These are phyloP conservation scores for Ormosia semicastrata DNA, from an alignment of 306 rosid genomes.

Conservation along the genomic window DNA sequence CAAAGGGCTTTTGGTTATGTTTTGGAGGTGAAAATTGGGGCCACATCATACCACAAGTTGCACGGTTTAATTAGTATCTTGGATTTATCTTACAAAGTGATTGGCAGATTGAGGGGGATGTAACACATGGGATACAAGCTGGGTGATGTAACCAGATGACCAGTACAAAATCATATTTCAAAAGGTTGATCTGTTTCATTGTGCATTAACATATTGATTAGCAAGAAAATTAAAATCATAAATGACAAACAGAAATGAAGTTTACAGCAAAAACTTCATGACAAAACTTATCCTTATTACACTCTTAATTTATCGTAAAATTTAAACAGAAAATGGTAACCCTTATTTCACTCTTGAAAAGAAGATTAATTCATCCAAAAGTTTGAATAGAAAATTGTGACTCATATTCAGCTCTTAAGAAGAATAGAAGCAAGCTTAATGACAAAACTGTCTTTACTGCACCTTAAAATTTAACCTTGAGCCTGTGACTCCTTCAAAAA, in stretches of 20 bases:
- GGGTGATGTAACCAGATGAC: background rate
- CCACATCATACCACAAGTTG: background rate
- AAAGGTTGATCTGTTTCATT: background rate
- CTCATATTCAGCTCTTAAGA: background rate
- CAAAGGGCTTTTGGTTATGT: background rate
- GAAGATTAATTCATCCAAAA: background rate
- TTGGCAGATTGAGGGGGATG: background rate
- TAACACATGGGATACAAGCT: background rate
- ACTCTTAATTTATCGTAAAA: background rate
- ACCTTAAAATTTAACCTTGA: background rate
- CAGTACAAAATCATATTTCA: background rate
- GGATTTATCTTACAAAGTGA: background rate
- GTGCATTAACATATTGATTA: background rate
- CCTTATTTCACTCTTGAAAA: background rate
- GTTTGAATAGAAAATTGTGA: constrained; percentile 1
- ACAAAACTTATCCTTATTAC: background rate
- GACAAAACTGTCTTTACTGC: background rate
- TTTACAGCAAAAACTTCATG: background rate
- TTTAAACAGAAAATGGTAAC: background rate
- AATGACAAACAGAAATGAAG: background rate
- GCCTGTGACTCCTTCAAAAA: background rate
- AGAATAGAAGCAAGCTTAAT: background rate
- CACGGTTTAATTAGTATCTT: background rate
- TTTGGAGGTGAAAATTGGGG: background rate
- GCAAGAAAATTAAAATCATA: background rate